phyloP scores from a whole-genome alignment of 2,329 filamentous ascomycete species.

The Penicillium concentricum region DNA sequence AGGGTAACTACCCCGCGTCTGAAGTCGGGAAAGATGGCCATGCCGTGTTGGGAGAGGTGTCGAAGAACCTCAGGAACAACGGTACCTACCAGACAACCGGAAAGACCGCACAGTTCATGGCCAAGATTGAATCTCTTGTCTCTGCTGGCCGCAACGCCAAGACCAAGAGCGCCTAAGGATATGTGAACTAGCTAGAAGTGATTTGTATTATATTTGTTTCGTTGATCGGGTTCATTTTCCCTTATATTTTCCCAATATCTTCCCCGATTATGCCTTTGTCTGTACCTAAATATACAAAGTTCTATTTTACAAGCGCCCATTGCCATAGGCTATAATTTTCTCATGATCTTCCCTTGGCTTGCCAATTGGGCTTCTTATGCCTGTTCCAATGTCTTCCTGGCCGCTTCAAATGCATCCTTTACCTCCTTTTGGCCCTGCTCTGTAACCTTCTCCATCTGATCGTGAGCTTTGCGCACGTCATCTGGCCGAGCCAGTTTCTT shows the following conservation, averaged over 20 bases:
- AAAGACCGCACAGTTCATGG: constrained; percentile 38
- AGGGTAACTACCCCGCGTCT: constrained; percentile 34
- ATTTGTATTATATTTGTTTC: constrained; percentile 23
- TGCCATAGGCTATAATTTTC: neutral
- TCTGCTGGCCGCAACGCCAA: constrained; percentile 33
- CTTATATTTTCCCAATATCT: neutral
- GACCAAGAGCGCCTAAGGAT: constrained; percentile 26
- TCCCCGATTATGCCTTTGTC: neutral
- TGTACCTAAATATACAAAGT: constrained; percentile 17
- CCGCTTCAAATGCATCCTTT: constrained; percentile 46
- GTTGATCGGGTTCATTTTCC: constrained; percentile 4
- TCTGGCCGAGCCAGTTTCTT: constrained; percentile 46
- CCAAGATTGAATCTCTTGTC: constrained; percentile 40
- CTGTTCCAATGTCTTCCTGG: constrained; percentile 40
- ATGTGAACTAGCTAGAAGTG: neutral
- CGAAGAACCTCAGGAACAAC: constrained; percentile 42
- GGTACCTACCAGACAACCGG: constrained; percentile 39
- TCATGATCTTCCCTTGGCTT: neutral
- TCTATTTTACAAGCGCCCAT: constrained; percentile 6
- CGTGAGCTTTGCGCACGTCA: constrained; percentile 47
- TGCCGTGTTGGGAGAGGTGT: constrained; percentile 33
- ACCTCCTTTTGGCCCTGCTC: constrained; percentile 49
- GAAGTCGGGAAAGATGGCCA: constrained; percentile 19
- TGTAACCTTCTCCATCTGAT: constrained; percentile 49
- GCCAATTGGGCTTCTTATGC: constrained; percentile 16